Conservation (phyloP, 805 yeast genomes). For the Spencermartinsiella europaea region DNA sequence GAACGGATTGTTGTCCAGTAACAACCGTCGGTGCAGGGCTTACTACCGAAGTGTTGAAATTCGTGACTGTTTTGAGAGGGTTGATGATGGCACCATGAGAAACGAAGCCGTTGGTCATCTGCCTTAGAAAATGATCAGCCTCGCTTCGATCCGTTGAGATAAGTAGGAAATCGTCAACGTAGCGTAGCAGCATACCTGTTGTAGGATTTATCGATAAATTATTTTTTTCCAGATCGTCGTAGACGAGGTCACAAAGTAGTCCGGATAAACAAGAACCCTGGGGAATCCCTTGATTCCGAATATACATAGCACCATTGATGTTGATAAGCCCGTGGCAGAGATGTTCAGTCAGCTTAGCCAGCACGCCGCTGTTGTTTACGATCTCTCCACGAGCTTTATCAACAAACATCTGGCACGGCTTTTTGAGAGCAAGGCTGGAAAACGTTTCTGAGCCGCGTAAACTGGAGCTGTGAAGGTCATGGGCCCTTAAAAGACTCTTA, state of each 20-base stretch:
- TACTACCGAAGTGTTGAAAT: conserved; percentile 18
- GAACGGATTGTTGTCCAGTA: conserved; percentile 9
- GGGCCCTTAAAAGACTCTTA: conserved; percentile 1
- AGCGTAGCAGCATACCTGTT: conserved; percentile 45
- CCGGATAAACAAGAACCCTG: conserved; percentile 83
- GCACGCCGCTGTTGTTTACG: conserved; percentile 40
- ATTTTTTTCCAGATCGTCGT: conserved; percentile 39
- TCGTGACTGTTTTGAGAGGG: conserved; percentile 35
- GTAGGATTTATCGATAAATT: conserved; percentile 3
- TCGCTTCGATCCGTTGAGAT: conserved; percentile 42
- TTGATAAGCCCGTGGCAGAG: conserved; percentile 42
- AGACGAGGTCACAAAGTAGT: conserved; percentile 65
- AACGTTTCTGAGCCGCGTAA: background rate
- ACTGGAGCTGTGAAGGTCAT: conserved; percentile 4
- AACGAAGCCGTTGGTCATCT: conserved; percentile 36
- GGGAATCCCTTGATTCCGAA: conserved; percentile 65
- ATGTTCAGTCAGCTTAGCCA: conserved; percentile 46
- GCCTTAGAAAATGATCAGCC: conserved; percentile 30
- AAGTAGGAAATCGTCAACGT: conserved; percentile 85
- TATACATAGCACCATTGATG: conserved; percentile 35
- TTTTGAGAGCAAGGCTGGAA: conserved; percentile 18
- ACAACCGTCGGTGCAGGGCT: background rate
- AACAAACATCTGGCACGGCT: conserved; percentile 1
- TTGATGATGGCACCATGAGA: conserved; percentile 42
- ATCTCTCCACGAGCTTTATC: conserved; percentile 33